Percentiles rank a stretch among this genome's conserved stretches.
Conservation (phyloP, 1,284 basidiomycete species). For the Ganoderma multipileum region DNA sequence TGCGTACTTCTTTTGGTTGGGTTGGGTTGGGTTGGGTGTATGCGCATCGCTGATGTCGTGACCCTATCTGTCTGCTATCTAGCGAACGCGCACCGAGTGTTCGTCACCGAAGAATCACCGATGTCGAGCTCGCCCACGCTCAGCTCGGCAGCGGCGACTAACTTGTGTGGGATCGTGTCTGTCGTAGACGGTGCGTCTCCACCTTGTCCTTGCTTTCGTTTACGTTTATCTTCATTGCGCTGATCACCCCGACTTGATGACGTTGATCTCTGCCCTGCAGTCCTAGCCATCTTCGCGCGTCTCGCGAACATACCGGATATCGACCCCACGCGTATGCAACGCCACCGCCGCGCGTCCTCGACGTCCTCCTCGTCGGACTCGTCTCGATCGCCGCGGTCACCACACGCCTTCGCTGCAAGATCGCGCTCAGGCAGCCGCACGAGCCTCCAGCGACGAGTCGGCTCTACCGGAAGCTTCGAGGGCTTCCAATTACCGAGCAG, state of each 20-base stretch:
- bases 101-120: constrained; percentile 68
- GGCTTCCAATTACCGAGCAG: constrained; percentile 19
- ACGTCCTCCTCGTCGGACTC: constrained; percentile 56
- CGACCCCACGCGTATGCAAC: constrained; percentile 76
- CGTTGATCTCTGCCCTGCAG: constrained; percentile 41
- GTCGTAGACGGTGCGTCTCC: constrained; percentile 68
- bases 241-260: constrained; percentile 1
- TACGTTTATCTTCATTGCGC: background rate
- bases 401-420: constrained; percentile 35
- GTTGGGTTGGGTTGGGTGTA: background rate
- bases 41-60: background rate
- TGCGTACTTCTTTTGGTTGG: constrained; percentile 44
- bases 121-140: constrained; percentile 49
- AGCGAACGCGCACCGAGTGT: constrained; percentile 80
- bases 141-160: constrained; percentile 49
- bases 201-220: background rate
- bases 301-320: constrained; percentile 72
- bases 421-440: constrained; percentile 65
- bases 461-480: constrained; percentile 27
- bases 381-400: constrained; percentile 25
- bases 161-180: constrained; percentile 76
- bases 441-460: constrained; percentile 42
- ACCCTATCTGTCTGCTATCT: constrained; percentile 3
- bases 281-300: constrained; percentile 76
- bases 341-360: constrained; percentile 76